A percentile compares a stretch with the other conserved stretches of the same genome.
Conservation (phyloP, 805 yeast species). For the Kuraishia piskuri region DNA sequence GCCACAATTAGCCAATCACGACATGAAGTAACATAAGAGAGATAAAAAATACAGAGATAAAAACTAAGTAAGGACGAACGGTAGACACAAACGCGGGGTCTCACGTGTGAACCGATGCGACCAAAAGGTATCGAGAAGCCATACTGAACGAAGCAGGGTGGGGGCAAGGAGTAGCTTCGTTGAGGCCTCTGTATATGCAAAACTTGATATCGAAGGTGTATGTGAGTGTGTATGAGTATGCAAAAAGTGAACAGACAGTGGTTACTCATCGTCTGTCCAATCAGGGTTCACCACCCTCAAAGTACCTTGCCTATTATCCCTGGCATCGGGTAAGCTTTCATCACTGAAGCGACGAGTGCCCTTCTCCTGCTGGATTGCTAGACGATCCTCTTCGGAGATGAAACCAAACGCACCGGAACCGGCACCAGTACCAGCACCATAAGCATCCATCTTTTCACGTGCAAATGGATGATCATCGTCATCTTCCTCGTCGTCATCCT, state of each 20-base stretch:
- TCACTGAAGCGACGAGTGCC: slow-evolving; percentile 23
- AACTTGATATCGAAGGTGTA: neutral
- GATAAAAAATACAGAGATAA: no score
- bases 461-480: slow-evolving; percentile 1
- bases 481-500: slow-evolving; percentile 12
- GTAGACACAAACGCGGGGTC: neutral
- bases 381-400: neutral
- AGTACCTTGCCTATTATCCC: slow-evolving; percentile 18
- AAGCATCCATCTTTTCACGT: slow-evolving; percentile 4
- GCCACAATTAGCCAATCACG: neutral
- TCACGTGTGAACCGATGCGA: neutral
- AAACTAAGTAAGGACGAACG: no score
- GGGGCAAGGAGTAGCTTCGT: no score
- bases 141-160: neutral
- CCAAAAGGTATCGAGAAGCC: neutral
- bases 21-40: neutral
- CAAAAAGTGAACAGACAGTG: neutral
- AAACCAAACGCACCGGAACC: slow-evolving; percentile 1
- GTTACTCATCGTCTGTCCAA: slow-evolving; percentile 7
- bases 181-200: neutral
- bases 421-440: slow-evolving; percentile 1
- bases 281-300: slow-evolving; percentile 26
- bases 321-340: slow-evolving; percentile 26
- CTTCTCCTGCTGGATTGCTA: slow-evolving; percentile 12
- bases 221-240: neutral